A percentile compares a stretch with the other conserved stretches of the same genome.
These are phyloP conservation scores for Phytophthora capsici DNA, from an alignment of 352 stramenopile genomes.

Conservation along the genomic window DNA sequence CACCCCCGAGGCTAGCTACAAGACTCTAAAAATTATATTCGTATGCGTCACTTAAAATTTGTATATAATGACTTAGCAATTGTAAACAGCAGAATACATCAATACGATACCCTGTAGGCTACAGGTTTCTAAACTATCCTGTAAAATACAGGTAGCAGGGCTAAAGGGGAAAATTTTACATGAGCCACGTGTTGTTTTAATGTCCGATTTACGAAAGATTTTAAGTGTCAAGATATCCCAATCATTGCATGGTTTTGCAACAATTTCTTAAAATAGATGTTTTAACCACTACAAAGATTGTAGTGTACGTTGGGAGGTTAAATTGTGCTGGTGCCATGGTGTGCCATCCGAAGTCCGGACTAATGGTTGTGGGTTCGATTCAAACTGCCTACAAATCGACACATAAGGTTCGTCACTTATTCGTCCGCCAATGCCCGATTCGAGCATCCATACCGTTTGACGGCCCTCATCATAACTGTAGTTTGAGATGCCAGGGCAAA, in stretches of 20 bases:
- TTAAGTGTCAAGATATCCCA: too few relatives aligned
- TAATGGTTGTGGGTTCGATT: not conserved
- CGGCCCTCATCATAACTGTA: not conserved
- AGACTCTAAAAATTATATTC: not conserved
- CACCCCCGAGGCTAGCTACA: not conserved
- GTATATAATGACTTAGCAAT: not conserved
- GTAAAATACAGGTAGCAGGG: too few relatives aligned
- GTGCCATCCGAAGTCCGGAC: not conserved
- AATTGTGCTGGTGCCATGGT: not conserved
- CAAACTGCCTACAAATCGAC: not conserved
- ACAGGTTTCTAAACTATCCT: too few relatives aligned
- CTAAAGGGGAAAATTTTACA: too few relatives aligned
- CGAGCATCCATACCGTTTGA: constrained; percentile 5
- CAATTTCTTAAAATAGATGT: too few relatives aligned
- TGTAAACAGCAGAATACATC: too few relatives aligned
- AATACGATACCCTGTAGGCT: too few relatives aligned
- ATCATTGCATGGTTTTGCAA: too few relatives aligned
- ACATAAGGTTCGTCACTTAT: constrained; percentile 23
- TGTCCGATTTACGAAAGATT: too few relatives aligned
- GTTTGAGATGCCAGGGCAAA: not conserved
- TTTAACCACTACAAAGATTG: too few relatives aligned
- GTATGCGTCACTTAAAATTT: not conserved
- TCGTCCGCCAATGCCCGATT: constrained; percentile 14
- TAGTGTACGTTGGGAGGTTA: too few relatives aligned
- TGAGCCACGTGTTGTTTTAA: too few relatives aligned